phyloP scores from a whole-genome alignment of 2,329 filamentous ascomycete species.

The Macrophomina phaseolina region DNA sequence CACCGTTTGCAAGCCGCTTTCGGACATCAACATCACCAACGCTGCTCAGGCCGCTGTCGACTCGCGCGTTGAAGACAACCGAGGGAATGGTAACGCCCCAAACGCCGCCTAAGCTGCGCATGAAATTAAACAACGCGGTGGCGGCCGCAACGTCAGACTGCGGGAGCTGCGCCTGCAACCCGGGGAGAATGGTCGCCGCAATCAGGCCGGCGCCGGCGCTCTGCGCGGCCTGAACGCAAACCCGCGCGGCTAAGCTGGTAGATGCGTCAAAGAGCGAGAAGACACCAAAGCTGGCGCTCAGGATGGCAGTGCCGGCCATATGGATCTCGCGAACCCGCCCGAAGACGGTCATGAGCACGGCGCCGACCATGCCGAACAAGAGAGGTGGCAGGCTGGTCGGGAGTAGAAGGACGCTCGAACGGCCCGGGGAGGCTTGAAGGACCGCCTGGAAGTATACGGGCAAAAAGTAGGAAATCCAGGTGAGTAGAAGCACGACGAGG shows the following conservation, averaged over 20 bases:
- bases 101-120: constrained; percentile 38
- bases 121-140: constrained; percentile 39
- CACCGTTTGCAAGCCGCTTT: constrained; percentile 31
- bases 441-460: constrained; percentile 51
- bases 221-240: constrained; percentile 36
- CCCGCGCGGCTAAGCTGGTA: constrained; percentile 31
- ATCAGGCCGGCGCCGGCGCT: constrained; percentile 37
- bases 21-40: constrained; percentile 29
- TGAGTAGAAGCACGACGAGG: constrained; percentile 39
- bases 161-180: constrained; percentile 38
- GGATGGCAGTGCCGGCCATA: constrained; percentile 35
- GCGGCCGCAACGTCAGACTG: constrained; percentile 34
- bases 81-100: constrained; percentile 40
- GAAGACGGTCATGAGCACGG: constrained; percentile 37
- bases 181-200: constrained; percentile 37
- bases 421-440: constrained; percentile 36
- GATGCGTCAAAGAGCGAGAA: constrained; percentile 31
- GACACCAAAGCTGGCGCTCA: constrained; percentile 27
- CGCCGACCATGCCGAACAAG: constrained; percentile 35
- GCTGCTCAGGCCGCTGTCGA: constrained; percentile 28
- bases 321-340: constrained; percentile 20
- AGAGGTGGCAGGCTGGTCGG: constrained; percentile 36
- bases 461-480: constrained; percentile 49
- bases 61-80: constrained; percentile 39
- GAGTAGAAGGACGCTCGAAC: constrained; percentile 44